Conservation (phyloP, 495 filamentous ascomycete genomes). For the Rhypophila decipiens region DNA sequence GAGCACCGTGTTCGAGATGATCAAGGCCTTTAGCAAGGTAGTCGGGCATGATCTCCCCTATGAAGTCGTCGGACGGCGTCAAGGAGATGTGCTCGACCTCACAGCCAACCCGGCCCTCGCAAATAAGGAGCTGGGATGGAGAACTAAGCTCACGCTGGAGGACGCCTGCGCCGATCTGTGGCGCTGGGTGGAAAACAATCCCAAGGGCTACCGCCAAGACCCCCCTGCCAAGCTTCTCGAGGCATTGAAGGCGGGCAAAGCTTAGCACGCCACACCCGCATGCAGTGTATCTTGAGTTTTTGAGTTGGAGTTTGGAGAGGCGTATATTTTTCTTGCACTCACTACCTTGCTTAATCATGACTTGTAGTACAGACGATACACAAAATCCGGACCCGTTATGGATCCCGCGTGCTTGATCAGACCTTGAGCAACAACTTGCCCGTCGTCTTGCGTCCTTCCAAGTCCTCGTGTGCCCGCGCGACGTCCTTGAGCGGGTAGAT, state of each 20-base stretch:
- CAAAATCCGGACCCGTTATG: too few species aligned
- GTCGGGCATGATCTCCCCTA: conserved; percentile 83
- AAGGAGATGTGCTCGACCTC: conserved; percentile 88
- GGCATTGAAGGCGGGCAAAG: conserved; percentile 48
- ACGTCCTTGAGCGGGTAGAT: conserved; percentile 76
- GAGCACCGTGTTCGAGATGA: conserved; percentile 94
- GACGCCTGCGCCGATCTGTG: conserved; percentile 90
- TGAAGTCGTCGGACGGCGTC: conserved; percentile 73
- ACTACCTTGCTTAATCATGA: conserved; percentile 1
- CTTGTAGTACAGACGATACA: too few species aligned
- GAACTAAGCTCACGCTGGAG: conserved; percentile 83
- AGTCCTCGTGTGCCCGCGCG: conserved; percentile 67
- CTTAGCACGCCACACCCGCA: not conserved
- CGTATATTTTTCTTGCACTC: conserved; percentile 1
- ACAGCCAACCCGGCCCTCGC: conserved; percentile 86
- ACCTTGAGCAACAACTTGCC: conserved; percentile 65
- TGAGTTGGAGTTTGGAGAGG: too few species aligned
- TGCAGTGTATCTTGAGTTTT: not conserved
- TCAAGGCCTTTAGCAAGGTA: conserved; percentile 83
- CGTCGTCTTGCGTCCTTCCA: conserved; percentile 76
- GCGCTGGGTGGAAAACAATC: conserved; percentile 94
- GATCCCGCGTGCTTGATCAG: conserved; percentile 4
- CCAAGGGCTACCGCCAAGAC: conserved; percentile 84
- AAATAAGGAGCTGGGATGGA: conserved; percentile 86
- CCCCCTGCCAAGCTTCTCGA: conserved; percentile 80